These are phyloP conservation scores for Aspergillus ustus DNA, from an alignment of 2,329 filamentous ascomycete genomes.

Conservation along the genomic window DNA sequence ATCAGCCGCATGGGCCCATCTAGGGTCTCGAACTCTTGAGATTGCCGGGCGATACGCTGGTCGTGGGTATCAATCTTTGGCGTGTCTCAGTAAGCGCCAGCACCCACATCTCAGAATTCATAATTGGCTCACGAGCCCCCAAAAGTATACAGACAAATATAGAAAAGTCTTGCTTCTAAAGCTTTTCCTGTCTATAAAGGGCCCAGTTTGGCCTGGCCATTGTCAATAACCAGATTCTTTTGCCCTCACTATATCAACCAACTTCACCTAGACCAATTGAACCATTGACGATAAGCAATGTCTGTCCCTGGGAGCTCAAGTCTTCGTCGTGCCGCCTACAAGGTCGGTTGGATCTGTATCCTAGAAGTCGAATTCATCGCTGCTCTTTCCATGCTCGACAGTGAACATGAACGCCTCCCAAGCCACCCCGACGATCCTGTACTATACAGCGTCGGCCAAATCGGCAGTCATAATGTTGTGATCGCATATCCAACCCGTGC, in stretches of 20 bases:
- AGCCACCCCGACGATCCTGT: background rate
- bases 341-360: slow-evolving; percentile 1
- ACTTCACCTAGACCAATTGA: too few relatives aligned
- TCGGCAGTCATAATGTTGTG: background rate
- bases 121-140: too few relatives aligned
- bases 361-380: background rate
- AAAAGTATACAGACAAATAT: too few relatives aligned
- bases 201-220: too few relatives aligned
- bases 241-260: too few relatives aligned
- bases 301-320: background rate
- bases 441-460: background rate
- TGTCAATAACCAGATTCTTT: too few relatives aligned
- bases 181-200: too few relatives aligned
- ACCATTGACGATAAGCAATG: background rate
- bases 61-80: too few relatives aligned
- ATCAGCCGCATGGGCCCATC: background rate
- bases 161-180: too few relatives aligned
- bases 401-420: background rate
- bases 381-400: background rate
- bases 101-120: too few relatives aligned
- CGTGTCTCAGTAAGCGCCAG: too few relatives aligned
- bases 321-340: background rate
- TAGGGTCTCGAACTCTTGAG: background rate
- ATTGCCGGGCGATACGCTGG: background rate
- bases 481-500: background rate